Conservation (phyloP, 2,329 filamentous ascomycete genomes). For the Phyllosticta citribraziliensis region DNA sequence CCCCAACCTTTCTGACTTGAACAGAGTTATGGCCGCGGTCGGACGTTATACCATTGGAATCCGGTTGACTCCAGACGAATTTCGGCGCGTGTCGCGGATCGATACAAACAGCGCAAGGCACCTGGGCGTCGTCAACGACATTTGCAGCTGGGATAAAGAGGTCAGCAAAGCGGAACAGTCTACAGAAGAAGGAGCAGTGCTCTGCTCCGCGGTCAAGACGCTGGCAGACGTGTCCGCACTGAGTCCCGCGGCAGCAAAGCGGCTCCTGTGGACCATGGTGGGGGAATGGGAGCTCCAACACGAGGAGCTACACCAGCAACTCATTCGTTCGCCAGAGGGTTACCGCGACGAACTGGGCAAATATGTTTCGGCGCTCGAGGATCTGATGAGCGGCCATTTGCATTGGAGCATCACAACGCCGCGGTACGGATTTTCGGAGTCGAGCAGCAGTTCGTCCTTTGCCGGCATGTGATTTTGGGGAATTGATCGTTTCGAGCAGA, state of each 20-base stretch:
- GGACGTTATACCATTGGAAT: conserved; percentile 31
- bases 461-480: background rate
- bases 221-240: conserved; percentile 20
- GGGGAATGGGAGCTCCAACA: conserved; percentile 26
- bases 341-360: background rate
- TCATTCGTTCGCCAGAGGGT: background rate
- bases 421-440: background rate
- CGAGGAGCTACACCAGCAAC: conserved; percentile 11
- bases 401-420: background rate
- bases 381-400: background rate
- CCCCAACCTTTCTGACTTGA: background rate
- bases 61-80: conserved; percentile 19
- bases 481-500: background rate
- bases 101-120: conserved; percentile 31
- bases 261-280: conserved; percentile 22
- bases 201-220: conserved; percentile 26
- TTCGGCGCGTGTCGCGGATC: conserved; percentile 15
- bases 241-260: conserved; percentile 16
- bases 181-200: conserved; percentile 18
- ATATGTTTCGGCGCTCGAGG: background rate
- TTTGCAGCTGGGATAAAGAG: conserved; percentile 35
- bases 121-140: conserved; percentile 34
- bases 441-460: background rate
- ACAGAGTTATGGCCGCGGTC: conserved; percentile 31
- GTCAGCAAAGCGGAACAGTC: conserved; percentile 10